phyloP scores from a whole-genome alignment of 768 basidiomycete species.

The Russula sp. region DNA sequence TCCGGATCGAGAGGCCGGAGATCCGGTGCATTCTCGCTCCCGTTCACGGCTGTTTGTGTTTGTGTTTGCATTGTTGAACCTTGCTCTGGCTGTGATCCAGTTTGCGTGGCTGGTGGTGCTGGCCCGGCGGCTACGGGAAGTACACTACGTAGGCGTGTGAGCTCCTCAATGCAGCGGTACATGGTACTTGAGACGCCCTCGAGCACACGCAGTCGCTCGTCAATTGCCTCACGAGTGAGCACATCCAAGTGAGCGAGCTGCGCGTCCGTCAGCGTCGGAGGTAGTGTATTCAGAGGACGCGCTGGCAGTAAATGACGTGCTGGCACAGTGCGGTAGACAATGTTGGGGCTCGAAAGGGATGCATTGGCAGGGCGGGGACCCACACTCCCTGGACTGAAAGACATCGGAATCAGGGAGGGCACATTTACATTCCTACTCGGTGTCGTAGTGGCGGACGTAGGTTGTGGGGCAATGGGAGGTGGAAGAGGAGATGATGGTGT shows the following conservation, averaged over 20 bases:
- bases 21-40: conserved; percentile 14
- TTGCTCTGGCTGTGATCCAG: conserved; percentile 17
- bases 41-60: background rate
- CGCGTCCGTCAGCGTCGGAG: conserved; percentile 52
- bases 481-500: conserved; percentile 10
- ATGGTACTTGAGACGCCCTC: conserved; percentile 74
- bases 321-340: conserved; percentile 23
- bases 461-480: conserved; percentile 11
- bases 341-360: conserved; percentile 15
- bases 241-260: conserved; percentile 65
- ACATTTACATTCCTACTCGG: conserved; percentile 30
- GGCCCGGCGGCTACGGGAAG: conserved; percentile 38
- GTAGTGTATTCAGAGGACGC: conserved; percentile 38
- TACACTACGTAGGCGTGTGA: conserved; percentile 71
- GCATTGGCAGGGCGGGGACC: conserved; percentile 21
- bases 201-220: conserved; percentile 75
- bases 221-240: conserved; percentile 75
- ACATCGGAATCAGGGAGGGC: conserved; percentile 44
- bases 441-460: conserved; percentile 25
- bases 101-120: conserved; percentile 5
- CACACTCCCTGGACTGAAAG: conserved; percentile 33
- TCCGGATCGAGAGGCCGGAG: conserved; percentile 15
- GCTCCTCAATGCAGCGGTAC: conserved; percentile 74
- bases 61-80: conserved; percentile 9
- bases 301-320: conserved; percentile 11